Conservation (phyloP, 2,329 filamentous ascomycete species). For the Pyrenophora graminea region DNA sequence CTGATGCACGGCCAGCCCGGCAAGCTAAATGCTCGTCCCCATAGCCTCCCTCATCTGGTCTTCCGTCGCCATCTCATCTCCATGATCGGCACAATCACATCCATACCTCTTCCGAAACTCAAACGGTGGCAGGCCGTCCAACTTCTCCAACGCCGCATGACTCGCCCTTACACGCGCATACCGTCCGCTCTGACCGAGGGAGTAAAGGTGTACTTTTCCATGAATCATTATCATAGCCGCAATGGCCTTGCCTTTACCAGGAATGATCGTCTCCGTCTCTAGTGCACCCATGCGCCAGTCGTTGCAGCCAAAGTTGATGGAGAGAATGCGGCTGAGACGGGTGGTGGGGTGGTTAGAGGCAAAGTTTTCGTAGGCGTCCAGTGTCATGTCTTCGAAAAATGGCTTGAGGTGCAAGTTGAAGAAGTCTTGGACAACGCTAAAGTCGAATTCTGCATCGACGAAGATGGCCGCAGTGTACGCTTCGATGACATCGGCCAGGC, state of each 20-base stretch:
- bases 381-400: slow-evolving; percentile 82
- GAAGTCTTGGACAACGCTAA: slow-evolving; percentile 71
- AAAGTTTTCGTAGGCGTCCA: slow-evolving; percentile 75
- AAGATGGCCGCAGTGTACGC: slow-evolving; percentile 89
- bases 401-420: slow-evolving; percentile 74
- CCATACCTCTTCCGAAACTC: slow-evolving; percentile 65
- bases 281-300: slow-evolving; percentile 54
- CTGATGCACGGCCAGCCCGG: too few relatives aligned
- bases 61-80: slow-evolving; percentile 9
- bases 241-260: slow-evolving; percentile 53
- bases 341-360: slow-evolving; percentile 84
- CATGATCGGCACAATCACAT: slow-evolving; percentile 63
- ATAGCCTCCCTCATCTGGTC: slow-evolving; percentile 23
- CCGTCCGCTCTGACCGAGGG: slow-evolving; percentile 64
- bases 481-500: slow-evolving; percentile 84
- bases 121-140: slow-evolving; percentile 57
- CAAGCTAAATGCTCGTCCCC: slow-evolving; percentile 21
- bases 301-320: slow-evolving; percentile 67
- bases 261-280: slow-evolving; percentile 52
- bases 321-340: slow-evolving; percentile 67
- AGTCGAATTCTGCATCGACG: slow-evolving; percentile 84
- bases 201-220: slow-evolving; percentile 66
- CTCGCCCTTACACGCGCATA: slow-evolving; percentile 75
- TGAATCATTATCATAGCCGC: slow-evolving; percentile 79
- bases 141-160: slow-evolving; percentile 58